Base-by-base conservation (phyloP, 768 basidiomycete species). In the Cubamyces sp. region DNA sequence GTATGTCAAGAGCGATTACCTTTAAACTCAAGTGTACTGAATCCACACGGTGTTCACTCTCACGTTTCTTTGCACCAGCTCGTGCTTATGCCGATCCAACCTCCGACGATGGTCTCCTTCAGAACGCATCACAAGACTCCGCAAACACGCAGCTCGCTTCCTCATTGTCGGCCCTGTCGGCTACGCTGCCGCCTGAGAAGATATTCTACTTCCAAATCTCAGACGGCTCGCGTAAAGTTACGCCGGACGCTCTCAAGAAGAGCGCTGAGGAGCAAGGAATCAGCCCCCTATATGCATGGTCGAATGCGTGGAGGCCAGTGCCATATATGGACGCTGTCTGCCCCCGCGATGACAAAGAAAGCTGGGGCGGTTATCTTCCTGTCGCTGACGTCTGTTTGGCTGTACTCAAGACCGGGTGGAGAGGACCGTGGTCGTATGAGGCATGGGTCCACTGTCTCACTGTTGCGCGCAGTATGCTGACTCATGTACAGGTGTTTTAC, bases 121-220 rank as follows among this genome's bases (percentile, higher is more conserved):
- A 64, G 15, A 12, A 65, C 37, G 30, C 57, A 12, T 53, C 60
- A 3, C 57, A 57, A 23, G 46, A 54, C 39, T 65, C 61, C 48
- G 67, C 70, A 28, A 28, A 49, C 23, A 8, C 47, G 16, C 53
- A 57, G 21, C 69, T 74, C 18, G 25, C 60, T 3, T 42, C 61
- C 6, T 73, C 74, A 1, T 54, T 74, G 8, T 39, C 55, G 12
- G 57, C 66, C 1, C 70, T 74, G 42, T 56, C 65, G 8, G 41
- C 43, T n/a, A 67, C 69, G 0, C 25, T 71, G 23, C 61, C 68
- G 3, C 60, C 66, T 1, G 53, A 58, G 42, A 70, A 73, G 67
- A 74, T 74, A 34, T 75, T 72, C 62, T 75, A 72, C 61, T 60
- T 75, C 25, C 74, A 74, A 51, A 71, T 75, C 23, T 74, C 72